Evolutionary conservation across 139 green algal genomes (phyloP), one percentile per base, ranked within the genome.

Genomic region (Picochlorum costavermella): DNA sequence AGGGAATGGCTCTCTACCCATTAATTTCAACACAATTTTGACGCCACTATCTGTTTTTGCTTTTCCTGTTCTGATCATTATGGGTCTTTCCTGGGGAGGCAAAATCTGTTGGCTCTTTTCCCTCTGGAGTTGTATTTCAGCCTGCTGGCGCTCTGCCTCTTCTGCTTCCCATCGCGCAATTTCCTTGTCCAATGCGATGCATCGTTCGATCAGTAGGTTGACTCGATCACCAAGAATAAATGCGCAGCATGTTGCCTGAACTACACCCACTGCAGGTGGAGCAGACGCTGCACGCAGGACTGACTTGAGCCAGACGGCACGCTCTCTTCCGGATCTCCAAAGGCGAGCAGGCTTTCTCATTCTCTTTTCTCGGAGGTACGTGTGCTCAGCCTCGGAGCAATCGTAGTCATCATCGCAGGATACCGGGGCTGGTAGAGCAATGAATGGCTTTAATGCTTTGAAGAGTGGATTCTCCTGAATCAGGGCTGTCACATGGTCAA

Each of bases 21-120:
- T 67, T 12, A 59, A 49, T 55, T 80, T 78, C 16, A 71, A 64
- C 46, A 75, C 36, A 5, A 74, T 45, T 13, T 55, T 30, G 23
- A 69, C 26, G 23, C 71, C 71, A 71, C 56, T 63, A 6, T 71
- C 61, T 2, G 71, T 69, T 61, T 73, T 73, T 43, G 48, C 43
- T 37, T 78, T 78, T 60, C 71, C 71, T 4, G 71, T 78, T 59
- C 71, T 66, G 60, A 78, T 78, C 71, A 78, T 78, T 26, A 78
- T 36, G 0, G 71, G 71, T n/a, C 71, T 65, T n/a, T 50, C 10
- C 6, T 40, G 26, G 50, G 59, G 29, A 6, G 6, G 25, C 11
- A 20, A 26, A 25, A 56, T 55, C 31, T 8, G 20, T 11, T 31
- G 16, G 13, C 10, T 14, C 36, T 36, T 13, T 55, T 20, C 26